Evolutionary conservation across 2,329 filamentous ascomycete species (phyloP), one percentile per base, ranked within the genome.

Genomic region (Cladorrhinum sp.): DNA sequence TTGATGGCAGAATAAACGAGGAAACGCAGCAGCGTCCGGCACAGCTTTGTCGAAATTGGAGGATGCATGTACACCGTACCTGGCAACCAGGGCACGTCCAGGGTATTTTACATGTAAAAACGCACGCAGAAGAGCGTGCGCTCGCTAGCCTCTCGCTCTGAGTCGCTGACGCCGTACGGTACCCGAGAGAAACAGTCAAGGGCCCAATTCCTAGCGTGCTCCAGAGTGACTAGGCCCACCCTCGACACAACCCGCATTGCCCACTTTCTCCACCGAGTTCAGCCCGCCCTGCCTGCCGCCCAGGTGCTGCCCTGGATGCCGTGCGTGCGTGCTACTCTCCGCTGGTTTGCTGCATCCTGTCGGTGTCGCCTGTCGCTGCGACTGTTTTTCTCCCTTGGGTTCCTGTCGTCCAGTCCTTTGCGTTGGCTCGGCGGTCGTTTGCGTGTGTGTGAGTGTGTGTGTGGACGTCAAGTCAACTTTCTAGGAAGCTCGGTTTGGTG

Each of bases 71-170:
- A 39, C 49, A 23, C 51, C 52, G 57, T 36, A 60, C 55, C 33
- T 60, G 52, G 49, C 55, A 58, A 33, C 42, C 42, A 18, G 57
- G 51, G 26, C 2, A 56, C 50, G 50, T 9, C 18, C 24, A 39
- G 53, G n/a, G 33, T 39, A 39, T 18, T 55, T 55, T 18, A 55
- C 20, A 36, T 62, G 57, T 62, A 52, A 63, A 62, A 65, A 62
- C n/a, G n/a, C 50, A 36, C 56, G 60, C 52, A 23, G 33, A 23
- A 33, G 51, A 54, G 52, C 60, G 62, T 63, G 62, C 62, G 49
- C 61, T 60, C 54, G 55, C 59, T 67, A 64, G 62, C 46, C 62
- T 66, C 62, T 65, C 59, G 56, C 60, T 63, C 60, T 65, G 59
- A 62, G 62, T 64, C 57, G 62, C 59, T 63, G 54, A 61, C 59